Conservation (phyloP, 352 stramenopile genomes). For the Albugo candida region DNA sequence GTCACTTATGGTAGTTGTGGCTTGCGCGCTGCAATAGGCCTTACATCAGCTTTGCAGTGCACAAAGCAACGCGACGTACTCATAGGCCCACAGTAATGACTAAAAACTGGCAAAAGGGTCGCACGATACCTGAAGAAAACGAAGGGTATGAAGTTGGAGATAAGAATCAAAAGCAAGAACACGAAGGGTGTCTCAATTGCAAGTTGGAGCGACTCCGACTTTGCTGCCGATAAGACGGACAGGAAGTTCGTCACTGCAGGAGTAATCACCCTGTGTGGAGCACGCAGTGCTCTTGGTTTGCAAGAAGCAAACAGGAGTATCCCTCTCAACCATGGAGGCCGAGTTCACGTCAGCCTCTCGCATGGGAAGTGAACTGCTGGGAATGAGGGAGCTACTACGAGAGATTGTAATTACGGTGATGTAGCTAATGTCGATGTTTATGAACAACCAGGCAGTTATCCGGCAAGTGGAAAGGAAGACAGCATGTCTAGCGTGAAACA, state of each 20-base stretch:
- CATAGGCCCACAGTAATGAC: slow-evolving; percentile 2
- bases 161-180: too few species aligned
- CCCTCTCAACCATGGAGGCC: slow-evolving; percentile 10
- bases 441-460: slow-evolving; percentile 7
- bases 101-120: slow-evolving; percentile 11
- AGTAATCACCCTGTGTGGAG: slow-evolving; percentile 5
- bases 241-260: slow-evolving; percentile 10
- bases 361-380: slow-evolving; percentile 1
- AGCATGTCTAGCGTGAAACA: slow-evolving; percentile 8
- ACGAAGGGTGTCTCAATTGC: slow-evolving; percentile 5
- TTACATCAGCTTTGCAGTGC: slow-evolving; percentile 12
- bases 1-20: slow-evolving; percentile 18
- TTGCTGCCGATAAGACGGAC: slow-evolving; percentile 7
- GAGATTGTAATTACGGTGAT: slow-evolving; percentile 1
- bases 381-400: slow-evolving; percentile 3
- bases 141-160: slow-evolving; percentile 4
- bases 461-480: slow-evolving; percentile 5
- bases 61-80: slow-evolving; percentile 8
- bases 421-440: slow-evolving; percentile 1
- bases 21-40: slow-evolving; percentile 11
- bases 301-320: slow-evolving; percentile 8
- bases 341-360: too few species aligned
- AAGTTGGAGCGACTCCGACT: neutral
- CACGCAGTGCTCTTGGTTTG: neutral
- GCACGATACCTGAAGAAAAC: slow-evolving; percentile 13